phyloP scores from a whole-genome alignment of 352 stramenopile species.

The Phytophthora sp. region DNA sequence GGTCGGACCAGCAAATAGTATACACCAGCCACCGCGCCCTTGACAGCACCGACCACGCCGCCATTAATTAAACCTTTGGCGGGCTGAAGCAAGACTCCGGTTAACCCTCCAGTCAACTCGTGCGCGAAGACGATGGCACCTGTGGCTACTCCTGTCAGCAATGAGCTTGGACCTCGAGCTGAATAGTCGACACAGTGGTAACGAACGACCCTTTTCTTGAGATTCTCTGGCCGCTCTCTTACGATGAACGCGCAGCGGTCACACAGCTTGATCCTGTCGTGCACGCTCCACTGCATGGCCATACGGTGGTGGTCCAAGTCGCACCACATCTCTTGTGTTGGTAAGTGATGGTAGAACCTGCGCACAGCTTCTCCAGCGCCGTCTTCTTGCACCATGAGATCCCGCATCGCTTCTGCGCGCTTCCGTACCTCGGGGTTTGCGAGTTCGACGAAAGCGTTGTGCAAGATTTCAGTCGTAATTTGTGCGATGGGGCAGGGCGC shows the following conservation, averaged over 20 bases:
- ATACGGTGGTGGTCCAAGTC: slow-evolving; percentile 40
- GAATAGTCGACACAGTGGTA: slow-evolving; percentile 54
- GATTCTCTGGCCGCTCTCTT: slow-evolving; percentile 33
- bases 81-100: slow-evolving; percentile 47
- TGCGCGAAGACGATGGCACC: slow-evolving; percentile 31
- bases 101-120: slow-evolving; percentile 49
- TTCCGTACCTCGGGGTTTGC: slow-evolving; percentile 47
- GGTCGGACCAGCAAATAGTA: slow-evolving; percentile 42
- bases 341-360: slow-evolving; percentile 89
- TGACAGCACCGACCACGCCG: slow-evolving; percentile 35
- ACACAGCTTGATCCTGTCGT: slow-evolving; percentile 48
- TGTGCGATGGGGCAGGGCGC: slow-evolving; percentile 79
- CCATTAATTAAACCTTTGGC: slow-evolving; percentile 35
- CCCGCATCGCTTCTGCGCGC: slow-evolving; percentile 49
- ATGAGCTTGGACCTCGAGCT: slow-evolving; percentile 50
- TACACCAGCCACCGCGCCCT: slow-evolving; percentile 35
- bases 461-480: slow-evolving; percentile 79
- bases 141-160: slow-evolving; percentile 43
- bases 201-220: slow-evolving; percentile 35
- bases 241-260: slow-evolving; percentile 45
- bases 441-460: slow-evolving; percentile 72
- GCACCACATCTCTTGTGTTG: slow-evolving; percentile 85
- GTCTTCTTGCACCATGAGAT: slow-evolving; percentile 79
- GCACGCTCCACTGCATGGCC: slow-evolving; percentile 41
- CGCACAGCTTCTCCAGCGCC: slow-evolving; percentile 80